Evolutionary conservation across 345 rosid genomes (phyloP).

Genomic region (Adansonia digitata): DNA sequence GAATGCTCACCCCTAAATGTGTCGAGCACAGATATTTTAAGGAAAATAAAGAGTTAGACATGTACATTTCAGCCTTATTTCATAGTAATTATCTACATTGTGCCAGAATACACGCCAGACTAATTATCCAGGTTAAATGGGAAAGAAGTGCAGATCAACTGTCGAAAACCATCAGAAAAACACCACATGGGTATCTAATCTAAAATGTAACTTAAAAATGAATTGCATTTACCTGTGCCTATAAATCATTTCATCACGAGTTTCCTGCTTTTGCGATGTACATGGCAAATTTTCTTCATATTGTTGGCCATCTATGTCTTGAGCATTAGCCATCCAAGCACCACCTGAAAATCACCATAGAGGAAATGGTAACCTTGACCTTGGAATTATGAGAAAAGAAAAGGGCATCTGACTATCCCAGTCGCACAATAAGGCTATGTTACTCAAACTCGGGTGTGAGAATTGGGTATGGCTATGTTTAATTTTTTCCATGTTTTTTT

Average conservation of each 20-base stretch:
- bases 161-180: background rate
- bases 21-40: too few relatives aligned
- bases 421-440: too few relatives aligned
- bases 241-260: conserved; percentile 58
- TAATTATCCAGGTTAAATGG: background rate
- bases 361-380: background rate
- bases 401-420: too few relatives aligned
- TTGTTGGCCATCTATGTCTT: conserved; percentile 20
- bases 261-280: conserved; percentile 31
- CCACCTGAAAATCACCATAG: conserved; percentile 12
- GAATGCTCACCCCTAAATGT: too few relatives aligned
- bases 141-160: background rate
- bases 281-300: conserved; percentile 17
- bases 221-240: conserved; percentile 48
- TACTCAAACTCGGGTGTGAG: too few relatives aligned
- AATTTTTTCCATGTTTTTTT: too few relatives aligned
- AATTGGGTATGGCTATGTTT: too few relatives aligned
- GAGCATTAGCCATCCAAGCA: conserved; percentile 30
- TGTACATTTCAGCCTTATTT: background rate
- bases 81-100: background rate
- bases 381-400: background rate
- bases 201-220: background rate
- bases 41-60: too few relatives aligned
- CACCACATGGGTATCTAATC: background rate
- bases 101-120: background rate